Evolutionary conservation across 2,329 filamentous ascomycete species (phyloP), one percentile per base, ranked within the genome.

Genomic region (Venturia carpophila): DNA sequence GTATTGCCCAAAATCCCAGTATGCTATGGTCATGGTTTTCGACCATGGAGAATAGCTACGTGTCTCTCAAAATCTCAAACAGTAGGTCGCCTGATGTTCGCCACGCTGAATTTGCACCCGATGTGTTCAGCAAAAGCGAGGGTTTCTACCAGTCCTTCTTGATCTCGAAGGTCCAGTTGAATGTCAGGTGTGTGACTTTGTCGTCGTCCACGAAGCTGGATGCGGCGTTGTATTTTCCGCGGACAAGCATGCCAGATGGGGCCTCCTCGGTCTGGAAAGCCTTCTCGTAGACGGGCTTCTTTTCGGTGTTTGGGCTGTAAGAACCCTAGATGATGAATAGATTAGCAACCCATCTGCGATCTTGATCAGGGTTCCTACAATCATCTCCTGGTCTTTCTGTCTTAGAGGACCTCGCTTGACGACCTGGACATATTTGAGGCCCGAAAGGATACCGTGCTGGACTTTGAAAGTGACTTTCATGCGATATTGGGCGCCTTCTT

Each of bases 351-450:
- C n/a, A n/a, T n/a, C n/a, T n/a, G 24, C 45, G 11, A 42, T 49
- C 15, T 49, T 9, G 11, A 17, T 52, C 30, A 67, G 61, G 4
- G 55, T 41, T 82, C 88, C 73, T 78, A 94, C 92, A 84, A 99
- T 89, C 94, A 99, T 99, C 81, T 97, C 93, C 71, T 95, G 90
- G 73, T 94, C 89, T 85, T 97, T 99, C 81, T 89, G 90, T 67
- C 85, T 86, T 75, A 97, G 83, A 64, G 90, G 90, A 82, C 92
- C 92, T 71, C 92, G 84, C 84, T 94, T 96, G 68, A 97, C 90
- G 49, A 92, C 84, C 80, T 99, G 94, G 66, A 99, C 85, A 77
- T 97, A 99, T 80, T 97, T 95, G 74, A 99, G 80, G 58, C 94
- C 94, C 71, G 90, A 94, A 65, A 97, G 84, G 70, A 99, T 93